Evolutionary conservation across 1,284 basidiomycete genomes (phyloP).

Genomic region (Cystobasidium pallidum): DNA sequence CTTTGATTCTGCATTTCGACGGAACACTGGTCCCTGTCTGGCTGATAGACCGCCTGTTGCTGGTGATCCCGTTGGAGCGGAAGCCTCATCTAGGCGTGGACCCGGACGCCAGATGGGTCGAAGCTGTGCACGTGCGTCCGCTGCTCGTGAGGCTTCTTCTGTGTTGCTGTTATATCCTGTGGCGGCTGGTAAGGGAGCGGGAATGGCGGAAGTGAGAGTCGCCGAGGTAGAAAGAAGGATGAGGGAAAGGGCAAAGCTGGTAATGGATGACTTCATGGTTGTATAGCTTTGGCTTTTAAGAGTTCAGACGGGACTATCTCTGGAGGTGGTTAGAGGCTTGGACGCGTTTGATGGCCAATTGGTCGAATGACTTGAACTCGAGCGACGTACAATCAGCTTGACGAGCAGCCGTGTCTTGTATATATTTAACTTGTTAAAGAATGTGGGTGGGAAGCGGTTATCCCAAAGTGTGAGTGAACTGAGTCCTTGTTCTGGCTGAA

Average conservation of each 20-base stretch:
- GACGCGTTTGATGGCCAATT: background rate
- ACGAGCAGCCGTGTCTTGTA: too few species aligned
- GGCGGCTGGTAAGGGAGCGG: conserved; percentile 19
- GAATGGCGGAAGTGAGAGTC: conserved; percentile 6
- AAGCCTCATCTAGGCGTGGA: conserved; percentile 3
- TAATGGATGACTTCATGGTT: conserved; percentile 33
- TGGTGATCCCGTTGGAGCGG: conserved; percentile 2
- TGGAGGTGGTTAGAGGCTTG: background rate
- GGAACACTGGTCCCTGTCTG: conserved; percentile 15
- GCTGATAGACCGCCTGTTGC: conserved; percentile 1
- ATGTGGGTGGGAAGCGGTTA: conserved; percentile 22
- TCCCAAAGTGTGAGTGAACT: conserved; percentile 8
- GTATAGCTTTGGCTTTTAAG: background rate
- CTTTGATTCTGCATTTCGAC: conserved; percentile 20
- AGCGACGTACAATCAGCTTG: too few species aligned
- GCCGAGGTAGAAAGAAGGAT: conserved; percentile 20
- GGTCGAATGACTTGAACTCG: too few species aligned
- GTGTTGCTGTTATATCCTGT: background rate
- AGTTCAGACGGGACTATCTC: background rate
- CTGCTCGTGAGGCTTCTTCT: conserved; percentile 11
- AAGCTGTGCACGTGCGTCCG: conserved; percentile 23
- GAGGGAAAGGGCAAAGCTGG: conserved; percentile 20
- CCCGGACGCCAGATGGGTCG: conserved; percentile 27
- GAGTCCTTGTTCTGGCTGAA: background rate
- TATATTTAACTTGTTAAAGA: conserved; percentile 8